phyloP scores from a whole-genome alignment of 2,329 filamentous ascomycete genomes.

The Cadophora sp. region DNA sequence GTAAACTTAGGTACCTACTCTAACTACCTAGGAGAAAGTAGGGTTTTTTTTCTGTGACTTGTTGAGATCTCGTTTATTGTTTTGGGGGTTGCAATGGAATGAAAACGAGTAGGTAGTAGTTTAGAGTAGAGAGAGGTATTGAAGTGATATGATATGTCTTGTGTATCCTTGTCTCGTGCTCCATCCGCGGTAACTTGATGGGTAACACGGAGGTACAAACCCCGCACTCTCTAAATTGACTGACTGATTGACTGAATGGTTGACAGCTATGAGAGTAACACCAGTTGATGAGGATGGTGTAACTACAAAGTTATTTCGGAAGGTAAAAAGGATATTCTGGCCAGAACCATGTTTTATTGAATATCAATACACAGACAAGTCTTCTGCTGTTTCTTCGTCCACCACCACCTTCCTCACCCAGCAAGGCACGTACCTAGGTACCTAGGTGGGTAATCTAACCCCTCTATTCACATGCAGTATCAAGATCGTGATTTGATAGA shows the following conservation, averaged over 20 bases:
- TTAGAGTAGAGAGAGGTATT: too few relatives aligned
- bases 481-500: conserved; percentile 2
- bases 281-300: background rate
- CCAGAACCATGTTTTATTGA: too few relatives aligned
- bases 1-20: too few relatives aligned
- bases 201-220: conserved; percentile 4
- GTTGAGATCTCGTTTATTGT: too few relatives aligned
- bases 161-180: background rate
- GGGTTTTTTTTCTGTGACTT: too few relatives aligned
- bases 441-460: background rate
- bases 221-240: background rate
- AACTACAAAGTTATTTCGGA: too few relatives aligned
- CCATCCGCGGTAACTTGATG: background rate
- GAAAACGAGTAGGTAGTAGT: too few relatives aligned
- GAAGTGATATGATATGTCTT: background rate
- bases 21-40: too few relatives aligned
- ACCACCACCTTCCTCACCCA: background rate
- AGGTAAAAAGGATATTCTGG: too few relatives aligned
- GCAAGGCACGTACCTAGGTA: too few relatives aligned
- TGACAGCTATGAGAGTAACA: background rate
- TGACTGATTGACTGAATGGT: background rate
- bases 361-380: too few relatives aligned
- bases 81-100: too few relatives aligned
- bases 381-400: background rate
- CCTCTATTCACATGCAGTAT: background rate